Evolutionary conservation across 164 flowering plant genomes (phyloP), one percentile per base, ranked within the genome.

Genomic region (Macadamia tetraphylla): DNA sequence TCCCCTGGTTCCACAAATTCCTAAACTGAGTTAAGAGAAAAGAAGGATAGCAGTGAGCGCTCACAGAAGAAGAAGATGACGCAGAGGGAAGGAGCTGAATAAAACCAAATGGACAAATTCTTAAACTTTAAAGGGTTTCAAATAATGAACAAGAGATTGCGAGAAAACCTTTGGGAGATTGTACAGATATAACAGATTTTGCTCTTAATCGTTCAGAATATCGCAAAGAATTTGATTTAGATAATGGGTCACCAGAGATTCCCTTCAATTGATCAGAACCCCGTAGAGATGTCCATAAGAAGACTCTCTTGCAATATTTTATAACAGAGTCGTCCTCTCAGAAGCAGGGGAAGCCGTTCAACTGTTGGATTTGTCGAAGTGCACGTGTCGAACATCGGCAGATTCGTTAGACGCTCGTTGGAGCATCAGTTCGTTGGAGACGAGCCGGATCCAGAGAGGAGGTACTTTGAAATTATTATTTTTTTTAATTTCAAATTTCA

Each of bases 231-330:
- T 48, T 23, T 13, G 43, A 15, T 11, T 63, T 46, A 8, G 51
- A 29, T 14, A 63, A 23, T 57, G 11, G 29, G 6, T 51, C 48
- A 32, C 6, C 35, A 5, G 74, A 29, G 12, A 23, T 51, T 18
- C 68, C 68, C 29, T 64, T 79, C 68, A 83, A 65, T 13, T 84
- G 75, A 66, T 64, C 18, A 0, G 87, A 82, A 29, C 85, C 78
- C 44, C 87, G 81, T 73, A 81, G 65, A 58, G 78, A 64, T 13
- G 78, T 52, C 44, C 30, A 49, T 15, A 60, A 68, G 30, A 58
- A 63, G 35, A 71, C 71, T 60, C 74, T 80, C 3, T 0, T 51
- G 17, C 14, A 0, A 44, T 17, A 58, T 15, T 75, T 81, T 40
- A 72, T 60, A 11, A 48, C 64, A 11, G 67, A 67, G 72, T 49